Percentiles rank a stretch among this genome's conserved stretches.
Evolutionary conservation across 306 rosid genomes (phyloP).

Genomic region (Casuarina glauca): DNA sequence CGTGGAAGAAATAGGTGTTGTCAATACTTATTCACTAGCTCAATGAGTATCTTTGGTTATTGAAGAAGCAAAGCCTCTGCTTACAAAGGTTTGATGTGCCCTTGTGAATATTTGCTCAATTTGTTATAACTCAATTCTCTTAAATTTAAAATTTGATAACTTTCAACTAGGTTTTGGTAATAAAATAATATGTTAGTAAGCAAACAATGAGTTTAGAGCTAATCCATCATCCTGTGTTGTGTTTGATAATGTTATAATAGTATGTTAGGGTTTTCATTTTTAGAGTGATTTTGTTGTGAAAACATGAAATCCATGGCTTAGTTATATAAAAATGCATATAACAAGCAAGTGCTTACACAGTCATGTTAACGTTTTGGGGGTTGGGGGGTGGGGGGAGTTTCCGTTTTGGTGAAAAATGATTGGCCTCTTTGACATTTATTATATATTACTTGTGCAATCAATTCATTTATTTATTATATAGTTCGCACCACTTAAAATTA

Average conservation of each 20-base stretch:
- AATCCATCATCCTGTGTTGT: neutral
- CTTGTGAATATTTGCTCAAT: constrained; percentile 27
- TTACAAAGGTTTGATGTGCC: constrained; percentile 73
- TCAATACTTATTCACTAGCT: constrained; percentile 60
- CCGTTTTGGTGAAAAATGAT: neutral
- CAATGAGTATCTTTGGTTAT: constrained; percentile 69
- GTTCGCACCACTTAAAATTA: neutral
- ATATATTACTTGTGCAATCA: neutral
- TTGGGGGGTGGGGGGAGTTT: neutral
- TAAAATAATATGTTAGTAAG: neutral
- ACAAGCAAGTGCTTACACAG: neutral
- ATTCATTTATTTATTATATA: neutral
- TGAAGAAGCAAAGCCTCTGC: constrained; percentile 89
- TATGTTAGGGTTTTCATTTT: neutral
- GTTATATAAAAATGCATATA: neutral
- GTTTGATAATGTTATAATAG: too few relatives aligned
- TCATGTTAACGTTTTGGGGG: neutral
- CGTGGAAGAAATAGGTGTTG: constrained; percentile 79
- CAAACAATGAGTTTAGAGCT: neutral
- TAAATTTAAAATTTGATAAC: constrained; percentile 8
- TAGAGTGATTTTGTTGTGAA: neutral
- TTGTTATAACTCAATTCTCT: constrained; percentile 9
- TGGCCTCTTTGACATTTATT: neutral
- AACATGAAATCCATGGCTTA: neutral
- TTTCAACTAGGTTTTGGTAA: neutral